A percentile compares a stretch with the other conserved stretches of the same genome.
Conservation (phyloP, 2,329 filamentous ascomycete genomes). For the Pseudogymnoascus sp. region DNA sequence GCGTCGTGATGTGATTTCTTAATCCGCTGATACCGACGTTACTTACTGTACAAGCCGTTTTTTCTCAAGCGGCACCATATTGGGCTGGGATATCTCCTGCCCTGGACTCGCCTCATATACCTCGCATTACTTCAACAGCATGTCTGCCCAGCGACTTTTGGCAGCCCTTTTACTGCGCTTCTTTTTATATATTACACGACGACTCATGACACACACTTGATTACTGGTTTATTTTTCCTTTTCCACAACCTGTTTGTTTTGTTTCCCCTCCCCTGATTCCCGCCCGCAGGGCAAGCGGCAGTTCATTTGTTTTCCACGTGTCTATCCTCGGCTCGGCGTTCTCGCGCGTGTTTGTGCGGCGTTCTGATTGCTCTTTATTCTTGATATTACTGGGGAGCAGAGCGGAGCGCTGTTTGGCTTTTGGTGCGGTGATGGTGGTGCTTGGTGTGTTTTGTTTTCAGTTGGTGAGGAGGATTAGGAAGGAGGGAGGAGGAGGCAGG, state of each 20-base stretch:
- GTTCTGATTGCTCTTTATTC: conserved; percentile 2
- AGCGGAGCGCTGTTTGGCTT: conserved; percentile 1
- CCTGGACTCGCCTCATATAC: neutral
- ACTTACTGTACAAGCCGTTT: neutral
- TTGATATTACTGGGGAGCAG: conserved; percentile 3
- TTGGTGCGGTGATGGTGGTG: conserved; percentile 5
- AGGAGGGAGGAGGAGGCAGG: neutral
- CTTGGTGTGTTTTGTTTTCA: conserved; percentile 7
- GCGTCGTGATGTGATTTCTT: conserved; percentile 41
- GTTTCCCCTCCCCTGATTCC: neutral
- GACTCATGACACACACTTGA: neutral
- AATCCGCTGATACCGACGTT: neutral
- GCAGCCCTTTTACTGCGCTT: neutral
- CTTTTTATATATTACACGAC: conserved; percentile 11
- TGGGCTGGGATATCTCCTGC: neutral
- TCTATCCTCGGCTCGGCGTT: neutral
- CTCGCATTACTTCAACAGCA: conserved; percentile 6
- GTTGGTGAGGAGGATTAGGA: neutral
- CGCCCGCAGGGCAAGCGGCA: conserved; percentile 8
- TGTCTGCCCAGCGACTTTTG: neutral
- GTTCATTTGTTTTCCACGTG: conserved; percentile 8
- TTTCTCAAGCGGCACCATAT: neutral
- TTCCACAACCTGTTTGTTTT: neutral
- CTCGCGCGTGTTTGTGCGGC: conserved; percentile 1
- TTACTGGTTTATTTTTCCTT: conserved; percentile 6